These are phyloP conservation scores for Periconia sp. DNA, from an alignment of 2,329 filamentous ascomycete genomes.

Conservation along the genomic window DNA sequence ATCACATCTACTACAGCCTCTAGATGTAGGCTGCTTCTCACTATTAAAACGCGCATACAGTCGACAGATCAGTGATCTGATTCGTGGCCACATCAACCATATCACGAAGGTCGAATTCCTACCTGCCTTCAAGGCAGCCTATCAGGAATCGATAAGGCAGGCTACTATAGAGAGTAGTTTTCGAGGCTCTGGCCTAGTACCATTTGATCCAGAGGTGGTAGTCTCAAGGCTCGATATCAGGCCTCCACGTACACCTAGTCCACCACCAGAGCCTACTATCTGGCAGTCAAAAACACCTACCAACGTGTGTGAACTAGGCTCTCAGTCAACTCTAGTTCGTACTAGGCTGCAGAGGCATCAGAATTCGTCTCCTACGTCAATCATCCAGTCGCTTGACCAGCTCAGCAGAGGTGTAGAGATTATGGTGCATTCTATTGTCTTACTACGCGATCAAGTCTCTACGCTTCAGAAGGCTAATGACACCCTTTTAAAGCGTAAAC, in stretches of 20 bases:
- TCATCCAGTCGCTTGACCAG: no score
- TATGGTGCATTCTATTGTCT: constrained; percentile 8
- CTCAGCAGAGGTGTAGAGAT: constrained; percentile 14
- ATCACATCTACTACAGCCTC: constrained; percentile 46
- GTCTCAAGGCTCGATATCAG: constrained; percentile 10
- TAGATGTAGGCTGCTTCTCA: constrained; percentile 47
- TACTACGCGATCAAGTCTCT: no score
- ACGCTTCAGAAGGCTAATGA: no score
- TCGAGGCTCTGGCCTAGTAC: constrained; percentile 9
- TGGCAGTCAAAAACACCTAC: constrained; percentile 18
- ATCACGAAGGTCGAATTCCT: constrained; percentile 19
- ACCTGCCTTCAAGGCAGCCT: constrained; percentile 8
- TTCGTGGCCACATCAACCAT: constrained; percentile 29
- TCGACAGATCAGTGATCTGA: constrained; percentile 30
- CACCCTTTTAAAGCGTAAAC: no score
- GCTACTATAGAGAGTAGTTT: constrained; percentile 9
- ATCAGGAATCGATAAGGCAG: constrained; percentile 6
- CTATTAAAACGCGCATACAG: constrained; percentile 39
- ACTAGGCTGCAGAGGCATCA: constrained; percentile 7
- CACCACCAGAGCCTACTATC: constrained; percentile 3
- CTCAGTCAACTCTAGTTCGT: constrained; percentile 17
- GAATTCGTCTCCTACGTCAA: neutral
- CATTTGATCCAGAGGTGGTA: constrained; percentile 5
- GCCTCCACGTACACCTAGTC: constrained; percentile 12
- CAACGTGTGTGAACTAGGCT: constrained; percentile 14